These are phyloP conservation scores for Psilocybe azurescens DNA, from an alignment of 768 basidiomycete genomes.

Conservation along the genomic window DNA sequence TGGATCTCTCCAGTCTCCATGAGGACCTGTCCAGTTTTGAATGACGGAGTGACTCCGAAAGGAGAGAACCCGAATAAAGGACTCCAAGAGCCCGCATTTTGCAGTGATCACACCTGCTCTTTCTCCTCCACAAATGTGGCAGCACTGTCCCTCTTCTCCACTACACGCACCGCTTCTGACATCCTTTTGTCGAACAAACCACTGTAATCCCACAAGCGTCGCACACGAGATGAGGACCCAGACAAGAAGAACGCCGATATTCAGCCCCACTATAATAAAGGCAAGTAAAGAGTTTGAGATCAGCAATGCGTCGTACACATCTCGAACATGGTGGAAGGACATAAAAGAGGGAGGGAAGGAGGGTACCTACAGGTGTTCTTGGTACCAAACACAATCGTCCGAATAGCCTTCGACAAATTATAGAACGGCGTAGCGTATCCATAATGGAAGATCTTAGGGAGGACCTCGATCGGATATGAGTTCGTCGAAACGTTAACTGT, in stretches of 20 bases:
- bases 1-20: too few relatives aligned
- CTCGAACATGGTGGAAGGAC: neutral
- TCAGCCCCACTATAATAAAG: conserved; percentile 53
- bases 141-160: too few relatives aligned
- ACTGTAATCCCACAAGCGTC: neutral
- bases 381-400: conserved; percentile 70
- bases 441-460: conserved; percentile 65
- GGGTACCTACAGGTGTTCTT: conserved; percentile 56
- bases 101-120: neutral
- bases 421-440: conserved; percentile 78
- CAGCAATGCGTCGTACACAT: neutral
- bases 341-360: too few relatives aligned
- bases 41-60: too few relatives aligned
- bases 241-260: conserved; percentile 62
- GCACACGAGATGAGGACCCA: conserved; percentile 42
- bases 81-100: neutral
- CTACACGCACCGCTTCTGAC: neutral
- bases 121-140: neutral
- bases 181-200: conserved; percentile 1
- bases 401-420: conserved; percentile 64
- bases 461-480: conserved; percentile 59
- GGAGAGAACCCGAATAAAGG: neutral
- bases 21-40: too few relatives aligned
- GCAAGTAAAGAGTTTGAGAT: neutral
- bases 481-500: conserved; percentile 67